A percentile compares a stretch with the other conserved stretches of the same genome.
These are phyloP conservation scores for Yarrowia galli DNA, from an alignment of 1,139 yeast genomes.

Conservation along the genomic window DNA sequence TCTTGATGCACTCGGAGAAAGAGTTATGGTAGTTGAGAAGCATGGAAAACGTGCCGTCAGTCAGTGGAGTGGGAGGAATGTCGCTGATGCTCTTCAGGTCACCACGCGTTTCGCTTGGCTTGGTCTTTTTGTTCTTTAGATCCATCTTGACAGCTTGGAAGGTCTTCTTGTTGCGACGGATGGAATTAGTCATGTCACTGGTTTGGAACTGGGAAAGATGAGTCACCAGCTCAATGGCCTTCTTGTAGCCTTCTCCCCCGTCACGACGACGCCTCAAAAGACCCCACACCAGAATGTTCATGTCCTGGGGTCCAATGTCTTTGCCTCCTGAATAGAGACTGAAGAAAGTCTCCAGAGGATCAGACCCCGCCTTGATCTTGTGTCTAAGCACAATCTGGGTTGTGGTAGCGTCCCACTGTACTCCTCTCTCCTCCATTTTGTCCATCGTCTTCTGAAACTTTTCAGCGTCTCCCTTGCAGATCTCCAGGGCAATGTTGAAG, in stretches of 20 bases:
- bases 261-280: not conserved
- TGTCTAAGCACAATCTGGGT: conserved; percentile 7
- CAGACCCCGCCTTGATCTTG: not conserved
- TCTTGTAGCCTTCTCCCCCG: not conserved
- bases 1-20: not conserved
- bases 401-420: conserved; percentile 7
- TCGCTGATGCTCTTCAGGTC: not conserved
- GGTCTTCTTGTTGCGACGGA: not conserved
- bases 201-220: conserved; percentile 3
- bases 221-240: not conserved
- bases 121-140: not conserved
- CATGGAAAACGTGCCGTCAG: conserved; percentile 15
- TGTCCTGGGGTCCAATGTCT: not conserved
- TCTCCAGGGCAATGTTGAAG: conserved; percentile 21
- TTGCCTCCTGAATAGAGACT: not conserved
- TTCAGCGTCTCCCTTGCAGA: not conserved
- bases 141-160: not conserved
- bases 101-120: too few relatives aligned
- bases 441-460: not conserved
- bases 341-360: not conserved
- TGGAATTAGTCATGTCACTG: not conserved
- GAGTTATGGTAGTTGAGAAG: not conserved
- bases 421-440: not conserved
- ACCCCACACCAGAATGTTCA: conserved; percentile 28
- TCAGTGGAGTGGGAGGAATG: conserved; percentile 1